Percentiles rank a stretch among this genome's conserved stretches.
phyloP scores from a whole-genome alignment of 306 rosid species.

The Pterocarpus macrocarpus region DNA sequence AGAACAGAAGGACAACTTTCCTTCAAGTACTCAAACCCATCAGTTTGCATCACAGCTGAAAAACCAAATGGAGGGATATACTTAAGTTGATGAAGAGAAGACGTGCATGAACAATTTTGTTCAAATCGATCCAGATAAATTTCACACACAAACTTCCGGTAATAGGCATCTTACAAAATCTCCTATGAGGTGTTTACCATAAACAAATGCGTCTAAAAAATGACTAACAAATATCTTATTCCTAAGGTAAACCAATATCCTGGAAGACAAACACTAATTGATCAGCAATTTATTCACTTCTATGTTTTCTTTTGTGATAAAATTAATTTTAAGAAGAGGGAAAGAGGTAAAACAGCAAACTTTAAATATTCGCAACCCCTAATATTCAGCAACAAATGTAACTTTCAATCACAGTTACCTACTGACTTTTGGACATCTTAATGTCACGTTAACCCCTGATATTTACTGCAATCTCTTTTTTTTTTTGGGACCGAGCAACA shows the following conservation, averaged over 20 bases:
- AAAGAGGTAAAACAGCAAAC: background rate
- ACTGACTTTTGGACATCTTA: background rate
- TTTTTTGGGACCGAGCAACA: background rate
- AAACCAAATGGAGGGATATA: conserved; percentile 21
- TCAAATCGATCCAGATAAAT: background rate
- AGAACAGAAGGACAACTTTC: conserved; percentile 87
- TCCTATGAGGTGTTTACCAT: conserved; percentile 1
- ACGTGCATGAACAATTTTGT: background rate
- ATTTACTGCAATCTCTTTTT: background rate
- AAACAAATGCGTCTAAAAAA: background rate
- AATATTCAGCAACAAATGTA: background rate
- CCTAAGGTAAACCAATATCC: conserved; percentile 1
- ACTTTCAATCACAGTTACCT: conserved; percentile 6
- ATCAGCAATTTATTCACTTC: background rate
- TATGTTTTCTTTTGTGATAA: no score
- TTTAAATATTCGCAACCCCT: conserved; percentile 3
- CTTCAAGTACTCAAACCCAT: conserved; percentile 89
- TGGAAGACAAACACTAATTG: background rate
- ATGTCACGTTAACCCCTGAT: background rate
- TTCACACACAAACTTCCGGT: background rate
- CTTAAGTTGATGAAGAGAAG: conserved; percentile 27
- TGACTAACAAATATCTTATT: conserved; percentile 1
- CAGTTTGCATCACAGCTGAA: conserved; percentile 92
- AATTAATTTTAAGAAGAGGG: no score
- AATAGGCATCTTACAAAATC: background rate